Conservation (phyloP, 805 yeast species). For the Saccharomyces cerevisiae region DNA sequence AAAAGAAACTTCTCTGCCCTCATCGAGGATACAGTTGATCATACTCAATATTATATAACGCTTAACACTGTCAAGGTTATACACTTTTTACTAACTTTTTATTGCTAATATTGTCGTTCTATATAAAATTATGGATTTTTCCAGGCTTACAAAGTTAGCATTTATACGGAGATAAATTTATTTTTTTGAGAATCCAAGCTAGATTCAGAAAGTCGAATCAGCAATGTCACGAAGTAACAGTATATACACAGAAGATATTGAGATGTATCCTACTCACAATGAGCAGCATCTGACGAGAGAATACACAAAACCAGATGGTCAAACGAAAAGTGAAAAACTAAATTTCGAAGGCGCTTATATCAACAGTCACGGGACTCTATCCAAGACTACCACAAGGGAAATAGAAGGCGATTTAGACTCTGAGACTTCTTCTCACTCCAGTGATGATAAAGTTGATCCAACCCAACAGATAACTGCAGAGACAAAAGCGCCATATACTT, state of each 20-base stretch:
- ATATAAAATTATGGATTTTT: neutral
- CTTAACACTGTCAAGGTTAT: neutral
- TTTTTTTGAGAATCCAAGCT: neutral
- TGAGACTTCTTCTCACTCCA: neutral
- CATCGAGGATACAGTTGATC: neutral
- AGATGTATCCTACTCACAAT: neutral
- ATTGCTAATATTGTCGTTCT: neutral
- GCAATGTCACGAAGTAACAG: conserved; percentile 5
- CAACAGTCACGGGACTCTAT: conserved; percentile 11
- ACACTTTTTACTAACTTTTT: neutral
- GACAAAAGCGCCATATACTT: conserved; percentile 16
- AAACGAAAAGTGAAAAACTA: neutral
- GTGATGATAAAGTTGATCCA: conserved; percentile 2
- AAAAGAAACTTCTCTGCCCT: neutral
- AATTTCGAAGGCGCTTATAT: neutral
- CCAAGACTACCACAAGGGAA: conserved; percentile 19
- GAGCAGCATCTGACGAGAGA: neutral
- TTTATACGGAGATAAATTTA: neutral
- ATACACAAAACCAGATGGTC: neutral
- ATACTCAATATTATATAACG: neutral
- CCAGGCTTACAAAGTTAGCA: neutral
- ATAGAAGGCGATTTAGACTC: conserved; percentile 4
- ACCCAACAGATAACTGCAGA: neutral
- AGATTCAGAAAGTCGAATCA: neutral
- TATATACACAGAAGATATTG: conserved; percentile 6